These are phyloP conservation scores for Astraeus odoratus DNA, from an alignment of 768 basidiomycete species.

Conservation along the genomic window DNA sequence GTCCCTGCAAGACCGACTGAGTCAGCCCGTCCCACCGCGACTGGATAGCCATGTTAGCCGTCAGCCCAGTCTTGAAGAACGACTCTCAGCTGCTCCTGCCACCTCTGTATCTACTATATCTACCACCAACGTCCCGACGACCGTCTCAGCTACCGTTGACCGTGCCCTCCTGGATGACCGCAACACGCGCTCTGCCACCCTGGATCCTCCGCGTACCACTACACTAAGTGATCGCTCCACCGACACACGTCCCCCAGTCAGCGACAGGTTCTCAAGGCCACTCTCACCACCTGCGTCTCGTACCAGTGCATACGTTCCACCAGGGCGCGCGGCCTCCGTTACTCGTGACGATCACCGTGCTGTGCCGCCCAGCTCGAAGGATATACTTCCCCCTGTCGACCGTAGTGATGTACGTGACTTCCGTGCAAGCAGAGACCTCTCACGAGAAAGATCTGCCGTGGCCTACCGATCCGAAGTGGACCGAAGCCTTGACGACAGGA, in stretches of 20 bases:
- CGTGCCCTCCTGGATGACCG: conserved; percentile 15
- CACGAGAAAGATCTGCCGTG: conserved; percentile 29
- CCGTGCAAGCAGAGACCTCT: conserved; percentile 26
- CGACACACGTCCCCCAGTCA: conserved; percentile 13
- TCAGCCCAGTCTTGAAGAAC: conserved; percentile 35
- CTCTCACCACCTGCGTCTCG: conserved; percentile 9
- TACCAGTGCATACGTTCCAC: conserved; percentile 8
- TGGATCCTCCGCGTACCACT: conserved; percentile 5
- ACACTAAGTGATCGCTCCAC: conserved; percentile 8
- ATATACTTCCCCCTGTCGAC: not conserved
- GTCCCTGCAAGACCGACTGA: conserved; percentile 33
- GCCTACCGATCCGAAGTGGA: conserved; percentile 36
- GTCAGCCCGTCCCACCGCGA: conserved; percentile 24
- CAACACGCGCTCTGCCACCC: conserved; percentile 9
- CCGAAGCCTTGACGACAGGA: conserved; percentile 30
- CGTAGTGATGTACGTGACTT: conserved; percentile 22
- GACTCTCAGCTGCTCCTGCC: conserved; percentile 29
- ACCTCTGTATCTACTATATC: conserved; percentile 8
- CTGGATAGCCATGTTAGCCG: conserved; percentile 15
- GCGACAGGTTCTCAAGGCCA: conserved; percentile 13
- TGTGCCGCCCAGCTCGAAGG: conserved; percentile 20
- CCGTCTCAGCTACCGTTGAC: no score
- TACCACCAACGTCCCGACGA: conserved; percentile 8
- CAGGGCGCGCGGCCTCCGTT: conserved; percentile 19
- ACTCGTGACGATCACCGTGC: conserved; percentile 30